Evolutionary conservation across 2,329 filamentous ascomycete species (phyloP).

Genomic region (Beauveria brongniartii): DNA sequence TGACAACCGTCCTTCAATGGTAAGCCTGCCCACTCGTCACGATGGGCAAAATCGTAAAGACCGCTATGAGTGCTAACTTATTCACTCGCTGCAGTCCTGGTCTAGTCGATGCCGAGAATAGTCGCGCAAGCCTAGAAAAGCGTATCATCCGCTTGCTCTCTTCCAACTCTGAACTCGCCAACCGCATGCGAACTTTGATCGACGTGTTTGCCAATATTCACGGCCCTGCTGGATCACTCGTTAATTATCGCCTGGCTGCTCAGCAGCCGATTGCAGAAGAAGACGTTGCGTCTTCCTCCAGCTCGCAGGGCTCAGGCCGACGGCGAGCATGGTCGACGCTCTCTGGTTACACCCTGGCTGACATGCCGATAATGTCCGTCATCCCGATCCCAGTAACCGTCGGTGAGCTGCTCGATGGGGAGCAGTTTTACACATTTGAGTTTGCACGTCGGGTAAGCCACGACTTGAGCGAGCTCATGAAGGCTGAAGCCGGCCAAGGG

Average conservation of each 20-base stretch:
- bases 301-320: constrained; percentile 11
- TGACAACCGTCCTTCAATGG: constrained; percentile 33
- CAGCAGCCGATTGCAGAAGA: constrained; percentile 3
- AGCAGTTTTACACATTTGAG: constrained; percentile 24
- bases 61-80: not conserved
- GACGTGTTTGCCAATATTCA: constrained; percentile 17
- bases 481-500: constrained; percentile 15
- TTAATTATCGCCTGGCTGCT: constrained; percentile 12
- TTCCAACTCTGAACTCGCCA: constrained; percentile 26
- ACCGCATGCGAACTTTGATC: constrained; percentile 22
- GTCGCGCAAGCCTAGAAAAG: constrained; percentile 25
- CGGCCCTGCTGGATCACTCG: constrained; percentile 11
- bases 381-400: constrained; percentile 24
- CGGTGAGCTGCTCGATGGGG: constrained; percentile 24
- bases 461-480: constrained; percentile 20
- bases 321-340: constrained; percentile 16
- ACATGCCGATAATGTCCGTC: constrained; percentile 24
- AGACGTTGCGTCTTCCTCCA: not conserved
- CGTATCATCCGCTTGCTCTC: constrained; percentile 26
- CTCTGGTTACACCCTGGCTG: constrained; percentile 24
- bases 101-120: constrained; percentile 28
- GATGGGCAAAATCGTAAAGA: not conserved
- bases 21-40: constrained; percentile 14
- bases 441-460: constrained; percentile 22
- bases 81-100: constrained; percentile 20